phyloP scores from a whole-genome alignment of 805 yeast species.

The Kodamaea fukazawae region DNA sequence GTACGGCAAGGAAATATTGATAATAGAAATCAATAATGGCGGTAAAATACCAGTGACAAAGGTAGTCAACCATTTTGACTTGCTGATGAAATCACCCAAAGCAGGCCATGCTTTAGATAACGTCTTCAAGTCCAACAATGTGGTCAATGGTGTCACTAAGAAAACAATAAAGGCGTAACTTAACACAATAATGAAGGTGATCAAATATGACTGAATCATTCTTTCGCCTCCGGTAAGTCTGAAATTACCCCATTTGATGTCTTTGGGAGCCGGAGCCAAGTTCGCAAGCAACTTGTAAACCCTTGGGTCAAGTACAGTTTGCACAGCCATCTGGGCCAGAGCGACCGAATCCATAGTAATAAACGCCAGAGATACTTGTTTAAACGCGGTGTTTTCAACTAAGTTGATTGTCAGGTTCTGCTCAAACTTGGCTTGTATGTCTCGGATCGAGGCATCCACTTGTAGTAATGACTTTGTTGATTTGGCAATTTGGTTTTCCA shows the following conservation, averaged over 20 bases:
- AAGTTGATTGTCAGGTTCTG: conserved; percentile 24
- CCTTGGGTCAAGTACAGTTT: conserved; percentile 44
- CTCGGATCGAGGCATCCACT: conserved; percentile 39
- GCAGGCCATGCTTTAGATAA: conserved; percentile 59
- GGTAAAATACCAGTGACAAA: conserved; percentile 62
- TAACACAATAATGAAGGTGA: conserved; percentile 44
- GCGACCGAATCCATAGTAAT: conserved; percentile 49
- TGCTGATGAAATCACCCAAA: conserved; percentile 50
- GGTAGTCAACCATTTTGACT: conserved; percentile 51
- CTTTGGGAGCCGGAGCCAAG: conserved; percentile 48
- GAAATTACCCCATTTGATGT: conserved; percentile 46
- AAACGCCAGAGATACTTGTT: conserved; percentile 45
- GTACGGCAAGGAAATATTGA: conserved; percentile 54
- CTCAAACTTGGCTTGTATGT: conserved; percentile 33
- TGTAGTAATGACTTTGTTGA: conserved; percentile 32
- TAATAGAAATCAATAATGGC: conserved; percentile 54
- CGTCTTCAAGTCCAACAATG: conserved; percentile 54
- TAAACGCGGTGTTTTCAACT: conserved; percentile 28
- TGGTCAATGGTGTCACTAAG: conserved; percentile 55
- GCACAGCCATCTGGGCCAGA: conserved; percentile 50
- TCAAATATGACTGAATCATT: conserved; percentile 36
- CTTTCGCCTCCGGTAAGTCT: conserved; percentile 38
- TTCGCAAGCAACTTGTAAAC: conserved; percentile 41
- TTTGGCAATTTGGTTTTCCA: conserved; percentile 26
- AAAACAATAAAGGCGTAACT: conserved; percentile 52